Conservation (phyloP, 495 filamentous ascomycete genomes). For the Penicillium tannophilum region DNA sequence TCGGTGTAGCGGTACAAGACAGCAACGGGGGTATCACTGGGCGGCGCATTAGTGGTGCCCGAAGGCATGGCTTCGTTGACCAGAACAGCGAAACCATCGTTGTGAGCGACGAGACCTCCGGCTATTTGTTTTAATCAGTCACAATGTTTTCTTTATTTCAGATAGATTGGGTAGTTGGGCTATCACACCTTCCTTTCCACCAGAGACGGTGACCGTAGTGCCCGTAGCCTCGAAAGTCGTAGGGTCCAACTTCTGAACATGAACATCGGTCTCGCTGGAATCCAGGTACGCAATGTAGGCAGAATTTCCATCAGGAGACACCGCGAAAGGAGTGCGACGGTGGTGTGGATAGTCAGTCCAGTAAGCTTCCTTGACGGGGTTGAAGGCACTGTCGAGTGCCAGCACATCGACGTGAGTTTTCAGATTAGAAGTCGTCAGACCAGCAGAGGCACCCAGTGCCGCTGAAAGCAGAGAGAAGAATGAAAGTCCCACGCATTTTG, state of each 20-base stretch:
- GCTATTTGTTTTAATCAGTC: slow-evolving; percentile 23
- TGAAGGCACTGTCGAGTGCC: slow-evolving; percentile 42
- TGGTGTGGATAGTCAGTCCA: slow-evolving; percentile 57
- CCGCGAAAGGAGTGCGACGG: slow-evolving; percentile 54
- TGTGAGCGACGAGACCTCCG: slow-evolving; percentile 56
- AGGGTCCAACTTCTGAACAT: slow-evolving; percentile 50
- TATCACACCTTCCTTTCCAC: slow-evolving; percentile 45
- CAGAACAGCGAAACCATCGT: slow-evolving; percentile 58
- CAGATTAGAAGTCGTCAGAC: slow-evolving; percentile 32
- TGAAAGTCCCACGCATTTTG: slow-evolving; percentile 32
- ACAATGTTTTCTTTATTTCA: not conserved
- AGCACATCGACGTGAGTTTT: slow-evolving; percentile 47
- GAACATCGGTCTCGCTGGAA: slow-evolving; percentile 47
- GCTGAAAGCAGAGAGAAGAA: slow-evolving; percentile 35
- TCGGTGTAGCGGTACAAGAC: slow-evolving; percentile 50
- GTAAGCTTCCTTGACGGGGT: slow-evolving; percentile 53
- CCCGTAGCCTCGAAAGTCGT: slow-evolving; percentile 49
- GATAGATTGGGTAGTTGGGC: not conserved
- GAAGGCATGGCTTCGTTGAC: slow-evolving; percentile 51
- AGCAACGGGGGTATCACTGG: slow-evolving; percentile 47
- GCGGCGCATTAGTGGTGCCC: slow-evolving; percentile 46
- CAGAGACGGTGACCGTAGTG: slow-evolving; percentile 41
- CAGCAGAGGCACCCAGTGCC: slow-evolving; percentile 31
- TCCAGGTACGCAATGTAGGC: slow-evolving; percentile 57
- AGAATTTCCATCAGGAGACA: slow-evolving; percentile 52